Conservation (phyloP, 225 moss, liverwort and hornwort species). For the Neckera pumila region DNA sequence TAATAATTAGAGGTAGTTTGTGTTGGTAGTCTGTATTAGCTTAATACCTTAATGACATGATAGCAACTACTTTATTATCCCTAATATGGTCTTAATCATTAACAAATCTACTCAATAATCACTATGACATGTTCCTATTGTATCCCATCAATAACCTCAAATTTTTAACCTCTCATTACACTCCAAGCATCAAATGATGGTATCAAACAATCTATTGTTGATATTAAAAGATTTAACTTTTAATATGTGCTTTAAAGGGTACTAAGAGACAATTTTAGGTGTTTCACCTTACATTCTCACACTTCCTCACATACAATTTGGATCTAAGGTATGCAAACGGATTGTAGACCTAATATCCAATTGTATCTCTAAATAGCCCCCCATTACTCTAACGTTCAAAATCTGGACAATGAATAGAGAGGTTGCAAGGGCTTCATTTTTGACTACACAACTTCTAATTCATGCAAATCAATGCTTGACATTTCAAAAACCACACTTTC, state of each 20-base stretch:
- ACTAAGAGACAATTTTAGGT: fast-evolving
- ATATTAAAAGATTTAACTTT: background rate
- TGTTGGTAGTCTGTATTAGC: fast-evolving
- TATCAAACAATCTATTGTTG: background rate
- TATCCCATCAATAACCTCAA: background rate
- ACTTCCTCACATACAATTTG: background rate
- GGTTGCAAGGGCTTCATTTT: too few relatives aligned
- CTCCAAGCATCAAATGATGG: background rate
- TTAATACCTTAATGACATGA: background rate
- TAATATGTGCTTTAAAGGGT: background rate
- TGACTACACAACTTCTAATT: too few relatives aligned
- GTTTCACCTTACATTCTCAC: background rate
- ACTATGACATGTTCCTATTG: background rate
- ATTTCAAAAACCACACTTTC: too few relatives aligned
- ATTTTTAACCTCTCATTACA: background rate
- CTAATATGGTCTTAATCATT: background rate
- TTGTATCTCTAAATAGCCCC: background rate
- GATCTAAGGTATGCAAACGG: background rate
- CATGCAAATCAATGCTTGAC: too few relatives aligned
- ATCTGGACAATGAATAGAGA: too few relatives aligned
- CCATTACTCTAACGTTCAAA: fast-evolving
- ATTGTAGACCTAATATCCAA: background rate
- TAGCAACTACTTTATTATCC: too few relatives aligned
- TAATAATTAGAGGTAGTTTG: background rate
- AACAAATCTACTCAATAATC: background rate